A percentile compares a stretch with the other conserved stretches of the same genome.
Evolutionary conservation across 176 grass and related monocot species (phyloP).

Genomic region (Carex parvula): DNA sequence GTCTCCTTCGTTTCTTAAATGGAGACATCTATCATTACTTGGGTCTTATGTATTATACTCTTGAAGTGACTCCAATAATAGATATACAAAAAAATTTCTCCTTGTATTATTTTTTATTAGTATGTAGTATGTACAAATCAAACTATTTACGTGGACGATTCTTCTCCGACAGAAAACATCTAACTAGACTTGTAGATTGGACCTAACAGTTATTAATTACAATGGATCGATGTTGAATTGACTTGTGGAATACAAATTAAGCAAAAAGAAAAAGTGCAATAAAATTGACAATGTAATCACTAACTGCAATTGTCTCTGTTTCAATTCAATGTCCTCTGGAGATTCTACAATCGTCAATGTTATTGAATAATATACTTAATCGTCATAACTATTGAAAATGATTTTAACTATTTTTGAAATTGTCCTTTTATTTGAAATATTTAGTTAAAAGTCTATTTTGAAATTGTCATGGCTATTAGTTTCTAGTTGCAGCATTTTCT

Average conservation of each 20-base stretch:
- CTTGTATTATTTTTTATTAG: not conserved
- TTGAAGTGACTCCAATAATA: slow-evolving; percentile 1
- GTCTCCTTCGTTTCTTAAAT: not conserved
- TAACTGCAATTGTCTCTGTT: not conserved
- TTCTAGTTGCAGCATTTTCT: too few species aligned
- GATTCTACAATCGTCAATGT: not conserved
- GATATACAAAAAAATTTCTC: not conserved
- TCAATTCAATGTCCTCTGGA: not conserved
- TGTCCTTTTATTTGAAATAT: too few species aligned
- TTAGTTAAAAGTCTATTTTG: too few species aligned
- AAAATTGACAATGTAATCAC: not conserved
- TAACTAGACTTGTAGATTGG: too few species aligned
- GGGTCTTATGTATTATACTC: slow-evolving; percentile 14
- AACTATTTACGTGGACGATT: not conserved
- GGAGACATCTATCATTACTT: not conserved
- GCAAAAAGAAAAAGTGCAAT: too few species aligned
- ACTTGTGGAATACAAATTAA: too few species aligned
- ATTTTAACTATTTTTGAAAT: too few species aligned
- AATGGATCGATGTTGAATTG: too few species aligned
- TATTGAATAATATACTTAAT: not conserved
- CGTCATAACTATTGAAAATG: too few species aligned
- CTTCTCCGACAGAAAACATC: not conserved
- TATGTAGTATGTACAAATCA: not conserved
- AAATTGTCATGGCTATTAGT: too few species aligned
- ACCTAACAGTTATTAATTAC: too few species aligned